Evolutionary conservation across 1,284 basidiomycete genomes (phyloP).

Genomic region (Pholiota adiposa): DNA sequence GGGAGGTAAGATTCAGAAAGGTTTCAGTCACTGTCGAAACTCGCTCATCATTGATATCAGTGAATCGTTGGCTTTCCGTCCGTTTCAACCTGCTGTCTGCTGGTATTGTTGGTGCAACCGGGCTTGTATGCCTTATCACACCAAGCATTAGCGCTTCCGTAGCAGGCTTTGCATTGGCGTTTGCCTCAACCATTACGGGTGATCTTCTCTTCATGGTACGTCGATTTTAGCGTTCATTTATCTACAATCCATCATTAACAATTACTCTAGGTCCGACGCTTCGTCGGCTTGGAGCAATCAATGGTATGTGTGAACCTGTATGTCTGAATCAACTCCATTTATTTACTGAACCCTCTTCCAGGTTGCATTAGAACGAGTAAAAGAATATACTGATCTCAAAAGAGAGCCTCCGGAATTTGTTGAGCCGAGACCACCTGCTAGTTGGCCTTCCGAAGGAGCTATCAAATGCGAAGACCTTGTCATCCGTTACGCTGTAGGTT

Average conservation of each 20-base stretch:
- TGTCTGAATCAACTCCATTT: background rate
- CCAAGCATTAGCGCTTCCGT: conserved; percentile 77
- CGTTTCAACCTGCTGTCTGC: conserved; percentile 85
- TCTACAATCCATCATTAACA: too few relatives aligned
- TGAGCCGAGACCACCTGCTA: conserved; percentile 81
- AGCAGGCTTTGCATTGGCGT: conserved; percentile 86
- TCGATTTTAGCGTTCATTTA: background rate
- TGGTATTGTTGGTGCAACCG: conserved; percentile 75
- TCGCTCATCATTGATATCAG: conserved; percentile 38
- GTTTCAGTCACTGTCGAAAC: conserved; percentile 11
- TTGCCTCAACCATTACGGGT: conserved; percentile 74
- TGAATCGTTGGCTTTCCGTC: conserved; percentile 81
- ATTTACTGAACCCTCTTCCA: conserved; percentile 30
- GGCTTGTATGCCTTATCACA: conserved; percentile 67
- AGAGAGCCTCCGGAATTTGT: conserved; percentile 82
- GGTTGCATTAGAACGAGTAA: conserved; percentile 91
- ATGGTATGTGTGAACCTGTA: conserved; percentile 60
- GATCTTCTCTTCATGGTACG: conserved; percentile 64
- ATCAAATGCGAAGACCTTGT: conserved; percentile 83
- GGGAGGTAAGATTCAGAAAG: conserved; percentile 75
- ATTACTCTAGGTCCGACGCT: conserved; percentile 33
- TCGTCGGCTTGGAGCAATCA: conserved; percentile 86
- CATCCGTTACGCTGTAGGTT: conserved; percentile 85
- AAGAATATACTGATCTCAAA: conserved; percentile 84
- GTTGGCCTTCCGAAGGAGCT: conserved; percentile 82